Evolutionary conservation across 2,329 filamentous ascomycete species (phyloP).

Genomic region (Pseudonectria foliicola): DNA sequence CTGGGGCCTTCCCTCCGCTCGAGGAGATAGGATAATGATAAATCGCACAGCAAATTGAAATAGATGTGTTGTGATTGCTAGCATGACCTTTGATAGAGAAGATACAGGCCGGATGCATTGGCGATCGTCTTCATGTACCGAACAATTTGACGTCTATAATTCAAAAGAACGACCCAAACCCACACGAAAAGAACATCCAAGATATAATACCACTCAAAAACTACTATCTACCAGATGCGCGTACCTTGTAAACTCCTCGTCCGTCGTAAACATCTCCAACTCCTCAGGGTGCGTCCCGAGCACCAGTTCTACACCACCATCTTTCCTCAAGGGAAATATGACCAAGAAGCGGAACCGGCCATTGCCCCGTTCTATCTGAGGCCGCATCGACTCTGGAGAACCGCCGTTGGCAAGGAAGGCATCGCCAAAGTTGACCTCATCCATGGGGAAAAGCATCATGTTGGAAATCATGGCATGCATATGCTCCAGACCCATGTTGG

Average conservation of each 20-base stretch:
- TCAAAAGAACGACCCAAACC: not conserved
- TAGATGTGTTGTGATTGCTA: no score
- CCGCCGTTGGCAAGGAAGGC: slow-evolving; percentile 19
- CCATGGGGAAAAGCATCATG: slow-evolving; percentile 22
- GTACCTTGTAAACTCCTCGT: slow-evolving; percentile 22
- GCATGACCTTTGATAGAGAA: no score
- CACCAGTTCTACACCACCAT: slow-evolving; percentile 23
- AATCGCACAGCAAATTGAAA: no score
- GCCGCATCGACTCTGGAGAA: slow-evolving; percentile 21
- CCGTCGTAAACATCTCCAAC: slow-evolving; percentile 18
- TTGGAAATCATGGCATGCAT: slow-evolving; percentile 24
- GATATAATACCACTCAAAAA: no score
- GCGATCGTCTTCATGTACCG: no score
- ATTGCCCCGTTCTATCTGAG: slow-evolving; percentile 20
- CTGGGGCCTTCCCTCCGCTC: no score
- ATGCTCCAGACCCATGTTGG: slow-evolving; percentile 21
- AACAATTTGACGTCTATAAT: slow-evolving; percentile 24
- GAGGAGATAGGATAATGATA: no score
- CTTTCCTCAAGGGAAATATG: slow-evolving; percentile 22
- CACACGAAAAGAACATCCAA: no score
- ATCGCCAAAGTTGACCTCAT: slow-evolving; percentile 22
- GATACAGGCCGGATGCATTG: no score
- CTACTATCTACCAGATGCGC: slow-evolving; percentile 11
- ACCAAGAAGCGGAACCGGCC: slow-evolving; percentile 19
- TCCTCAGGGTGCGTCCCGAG: slow-evolving; percentile 23